Conservation (phyloP, 1,139 yeast genomes). For the Torulaspora pretoriensis region DNA sequence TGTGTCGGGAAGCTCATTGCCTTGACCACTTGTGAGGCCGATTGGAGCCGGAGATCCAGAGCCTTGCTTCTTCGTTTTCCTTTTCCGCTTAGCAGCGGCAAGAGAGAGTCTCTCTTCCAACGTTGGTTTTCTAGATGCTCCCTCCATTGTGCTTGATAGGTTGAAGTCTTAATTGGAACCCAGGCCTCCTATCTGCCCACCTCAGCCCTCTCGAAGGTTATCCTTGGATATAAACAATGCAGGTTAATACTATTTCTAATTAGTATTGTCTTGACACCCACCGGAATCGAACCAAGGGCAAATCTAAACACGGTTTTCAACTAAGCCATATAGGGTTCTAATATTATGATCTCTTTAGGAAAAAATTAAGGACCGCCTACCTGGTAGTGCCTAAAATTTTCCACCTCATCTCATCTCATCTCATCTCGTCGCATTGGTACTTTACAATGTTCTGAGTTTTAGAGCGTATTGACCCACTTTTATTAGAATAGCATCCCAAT, state of each 20-base stretch:
- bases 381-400: slow-evolving; percentile 3
- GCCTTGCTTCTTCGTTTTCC: slow-evolving; percentile 27
- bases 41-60: slow-evolving; percentile 7
- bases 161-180: neutral
- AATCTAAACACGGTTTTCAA: neutral
- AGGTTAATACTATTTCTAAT: no score
- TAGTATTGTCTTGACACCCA: neutral
- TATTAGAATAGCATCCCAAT: neutral
- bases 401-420: slow-evolving; percentile 11
- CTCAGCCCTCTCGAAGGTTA: neutral
- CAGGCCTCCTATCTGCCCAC: neutral
- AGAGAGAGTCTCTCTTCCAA: slow-evolving; percentile 76
- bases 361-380: neutral
- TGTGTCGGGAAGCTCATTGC: neutral
- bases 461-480: neutral
- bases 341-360: no score
- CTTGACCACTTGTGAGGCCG: neutral
- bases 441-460: neutral
- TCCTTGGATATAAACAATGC: neutral
- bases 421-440: slow-evolving; percentile 2
- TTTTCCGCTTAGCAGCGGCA: slow-evolving; percentile 54
- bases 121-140: slow-evolving; percentile 46
- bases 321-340: neutral
- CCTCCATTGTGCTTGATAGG: neutral
- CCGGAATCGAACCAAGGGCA: neutral